Evolutionary conservation across 192 early-diverging fungal genomes (phyloP), one percentile per base, ranked within the genome.

Genomic region (Dimargaris xerosporica): DNA sequence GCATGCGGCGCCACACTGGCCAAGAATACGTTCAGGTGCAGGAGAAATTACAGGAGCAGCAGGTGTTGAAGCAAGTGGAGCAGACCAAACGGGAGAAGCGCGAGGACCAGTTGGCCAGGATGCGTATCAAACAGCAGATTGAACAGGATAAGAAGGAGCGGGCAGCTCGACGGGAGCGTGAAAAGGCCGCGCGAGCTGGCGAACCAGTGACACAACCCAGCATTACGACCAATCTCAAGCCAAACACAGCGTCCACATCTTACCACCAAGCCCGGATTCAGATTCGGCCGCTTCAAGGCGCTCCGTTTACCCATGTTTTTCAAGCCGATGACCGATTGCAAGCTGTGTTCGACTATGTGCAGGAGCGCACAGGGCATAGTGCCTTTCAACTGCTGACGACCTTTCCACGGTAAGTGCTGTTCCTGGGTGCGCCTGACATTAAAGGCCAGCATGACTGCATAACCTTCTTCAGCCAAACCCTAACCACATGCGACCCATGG

Each of bases 91-190:
- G 76, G 51, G 78, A 85, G 61, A 86, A 87, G 75, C 80, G 82
- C 55, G 74, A 78, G 4, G 88, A 91, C 23, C 76, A 77, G 63
- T 41, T 65, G 41, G 85, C 85, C 25, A 78, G 74, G 31, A 75
- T 64, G 56, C 67, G 72, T 42, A 78, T 89, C 42, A 79, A 77
- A 65, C 65, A 71, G 42, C 79, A 83, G 67, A 83, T 91, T 34
- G 85, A 88, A 66, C 70, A 71, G 65, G 85, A 89, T 63, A 82
- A 81, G 63, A 61, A 61, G 46, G 86, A 88, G 17, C 66, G 88
- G 7, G 78, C 76, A 0, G 71, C 72, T 7, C 59, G 77, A 64
- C 70, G 80, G 30, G 65, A 63, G 1, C 39, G 50, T 63, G 70
- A 68, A 29, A 72, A 74, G 69, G 69, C 67, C 1, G 68, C 67